Conservation (phyloP, 768 basidiomycete species). For the Amanita thiersii region DNA sequence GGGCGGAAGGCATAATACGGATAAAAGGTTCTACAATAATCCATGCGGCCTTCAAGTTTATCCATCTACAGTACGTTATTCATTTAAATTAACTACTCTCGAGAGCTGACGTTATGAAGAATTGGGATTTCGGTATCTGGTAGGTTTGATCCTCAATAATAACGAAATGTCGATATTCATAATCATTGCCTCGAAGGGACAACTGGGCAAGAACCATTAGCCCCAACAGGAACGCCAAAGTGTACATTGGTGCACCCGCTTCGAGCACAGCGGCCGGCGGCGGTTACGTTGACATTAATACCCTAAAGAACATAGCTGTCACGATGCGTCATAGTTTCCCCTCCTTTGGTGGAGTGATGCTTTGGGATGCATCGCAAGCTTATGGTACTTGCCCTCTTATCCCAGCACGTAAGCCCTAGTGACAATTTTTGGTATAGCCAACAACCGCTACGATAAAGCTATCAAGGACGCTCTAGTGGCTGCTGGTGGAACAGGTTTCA, state of each 20-base stretch:
- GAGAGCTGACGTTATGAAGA: slow-evolving; percentile 25
- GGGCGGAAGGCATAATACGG: not conserved
- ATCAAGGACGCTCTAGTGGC: slow-evolving; percentile 53
- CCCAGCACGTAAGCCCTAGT: slow-evolving; percentile 13
- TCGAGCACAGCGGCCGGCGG: slow-evolving; percentile 46
- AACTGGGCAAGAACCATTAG: slow-evolving; percentile 54
- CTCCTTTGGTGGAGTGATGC: slow-evolving; percentile 58
- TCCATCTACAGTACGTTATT: slow-evolving; percentile 37
- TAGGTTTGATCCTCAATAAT: slow-evolving; percentile 13
- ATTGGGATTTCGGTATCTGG: slow-evolving; percentile 60
- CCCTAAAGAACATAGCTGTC: slow-evolving; percentile 37
- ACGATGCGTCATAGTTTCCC: slow-evolving; percentile 50
- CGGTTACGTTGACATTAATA: slow-evolving; percentile 46
- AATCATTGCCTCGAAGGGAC: slow-evolving; percentile 33
- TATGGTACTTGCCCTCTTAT: slow-evolving; percentile 30
- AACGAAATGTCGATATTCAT: not conserved
- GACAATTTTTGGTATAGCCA: slow-evolving; percentile 25
- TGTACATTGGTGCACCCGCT: slow-evolving; percentile 61
- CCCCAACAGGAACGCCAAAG: slow-evolving; percentile 51
- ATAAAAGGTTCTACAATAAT: slow-evolving; percentile 48
- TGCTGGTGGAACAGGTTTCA: slow-evolving; percentile 64
- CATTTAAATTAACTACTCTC: not conserved
- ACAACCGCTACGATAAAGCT: slow-evolving; percentile 48
- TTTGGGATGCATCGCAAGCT: slow-evolving; percentile 44
- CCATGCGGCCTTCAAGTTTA: slow-evolving; percentile 42